Conservation (phyloP, 106 monocot genomes). For the Vanilla planifolia region DNA sequence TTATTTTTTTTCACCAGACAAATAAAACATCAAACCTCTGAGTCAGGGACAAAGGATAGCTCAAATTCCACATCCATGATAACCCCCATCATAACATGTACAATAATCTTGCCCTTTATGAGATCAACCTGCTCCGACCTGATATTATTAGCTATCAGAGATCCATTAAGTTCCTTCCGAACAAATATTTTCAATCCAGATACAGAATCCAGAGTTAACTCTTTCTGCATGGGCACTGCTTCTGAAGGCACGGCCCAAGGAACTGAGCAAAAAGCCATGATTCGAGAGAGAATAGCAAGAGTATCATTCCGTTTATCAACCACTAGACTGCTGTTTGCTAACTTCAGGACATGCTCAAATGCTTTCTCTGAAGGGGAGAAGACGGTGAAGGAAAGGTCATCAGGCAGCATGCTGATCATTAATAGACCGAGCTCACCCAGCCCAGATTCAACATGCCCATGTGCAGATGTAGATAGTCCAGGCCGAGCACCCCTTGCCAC, state of each 20-base stretch:
- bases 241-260: conserved; percentile 31
- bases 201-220: conserved; percentile 45
- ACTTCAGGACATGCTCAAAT: conserved; percentile 34
- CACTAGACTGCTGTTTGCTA: conserved; percentile 25
- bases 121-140: conserved; percentile 42
- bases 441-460: not conserved
- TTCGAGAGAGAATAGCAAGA: conserved; percentile 59
- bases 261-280: conserved; percentile 67
- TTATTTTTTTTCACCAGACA: too few relatives aligned
- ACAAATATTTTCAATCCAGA: conserved; percentile 53
- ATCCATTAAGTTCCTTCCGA: conserved; percentile 28
- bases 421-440: conserved; percentile 48
- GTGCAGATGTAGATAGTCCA: not conserved
- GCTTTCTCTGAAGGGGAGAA: conserved; percentile 57
- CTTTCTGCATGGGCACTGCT: conserved; percentile 21
- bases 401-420: conserved; percentile 68
- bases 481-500: not conserved
- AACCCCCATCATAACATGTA: conserved; percentile 78
- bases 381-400: conserved; percentile 67
- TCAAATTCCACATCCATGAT: conserved; percentile 79
- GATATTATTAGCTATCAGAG: conserved; percentile 53
- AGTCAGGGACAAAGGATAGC: conserved; percentile 46
- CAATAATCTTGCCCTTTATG: conserved; percentile 40
- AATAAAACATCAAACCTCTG: too few relatives aligned
- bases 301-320: conserved; percentile 37